Conservation (phyloP, 1,284 basidiomycete species). For the Rugosomyces carneus region DNA sequence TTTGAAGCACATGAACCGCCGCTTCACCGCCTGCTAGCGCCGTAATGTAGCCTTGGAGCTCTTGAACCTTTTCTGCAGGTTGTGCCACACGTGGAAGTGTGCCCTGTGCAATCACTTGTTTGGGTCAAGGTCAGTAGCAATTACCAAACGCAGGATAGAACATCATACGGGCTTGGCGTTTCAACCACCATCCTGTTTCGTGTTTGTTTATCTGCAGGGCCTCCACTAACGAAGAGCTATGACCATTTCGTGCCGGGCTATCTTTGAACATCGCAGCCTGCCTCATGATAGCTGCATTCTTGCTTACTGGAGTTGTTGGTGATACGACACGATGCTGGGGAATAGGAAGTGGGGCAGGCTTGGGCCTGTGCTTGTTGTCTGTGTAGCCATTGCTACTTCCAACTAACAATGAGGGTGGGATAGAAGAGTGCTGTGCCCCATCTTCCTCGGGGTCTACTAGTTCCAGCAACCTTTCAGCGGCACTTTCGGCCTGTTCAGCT, state of each 20-base stretch:
- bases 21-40: slow-evolving; percentile 47
- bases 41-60: slow-evolving; percentile 47
- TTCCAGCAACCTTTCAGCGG: slow-evolving; percentile 76
- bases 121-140: slow-evolving; percentile 8
- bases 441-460: slow-evolving; percentile 72
- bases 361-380: slow-evolving; percentile 35
- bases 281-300: slow-evolving; percentile 51
- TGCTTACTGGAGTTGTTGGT: slow-evolving; percentile 61
- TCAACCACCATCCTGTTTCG: slow-evolving; percentile 74
- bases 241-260: slow-evolving; percentile 57
- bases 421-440: slow-evolving; percentile 39
- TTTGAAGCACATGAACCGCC: slow-evolving; percentile 49
- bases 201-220: slow-evolving; percentile 55
- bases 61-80: slow-evolving; percentile 32
- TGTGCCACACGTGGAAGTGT: slow-evolving; percentile 34
- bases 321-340: slow-evolving; percentile 21
- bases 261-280: slow-evolving; percentile 75
- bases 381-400: slow-evolving; percentile 32
- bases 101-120: slow-evolving; percentile 45
- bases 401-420: slow-evolving; percentile 51
- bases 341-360: slow-evolving; percentile 26
- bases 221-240: slow-evolving; percentile 53
- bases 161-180: slow-evolving; percentile 57
- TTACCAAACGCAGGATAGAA: slow-evolving; percentile 2
- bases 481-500: slow-evolving; percentile 84